Percentiles rank a stretch among this genome's conserved stretches.
Evolutionary conservation across 129 eudicot species (phyloP).

Genomic region (Escallonia rubra): DNA sequence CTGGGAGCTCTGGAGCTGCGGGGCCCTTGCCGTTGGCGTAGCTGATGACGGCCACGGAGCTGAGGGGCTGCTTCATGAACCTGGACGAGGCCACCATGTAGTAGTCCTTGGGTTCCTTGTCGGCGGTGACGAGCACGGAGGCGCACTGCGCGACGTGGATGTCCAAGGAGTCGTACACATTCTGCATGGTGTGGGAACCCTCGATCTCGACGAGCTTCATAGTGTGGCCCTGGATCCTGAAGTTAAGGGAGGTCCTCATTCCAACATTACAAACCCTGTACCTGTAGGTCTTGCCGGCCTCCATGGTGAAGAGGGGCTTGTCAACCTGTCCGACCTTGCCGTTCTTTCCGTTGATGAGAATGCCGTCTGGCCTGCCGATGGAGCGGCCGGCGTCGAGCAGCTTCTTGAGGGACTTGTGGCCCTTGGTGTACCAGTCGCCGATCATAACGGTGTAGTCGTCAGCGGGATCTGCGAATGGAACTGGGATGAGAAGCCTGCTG

Average conservation of each 20-base stretch:
- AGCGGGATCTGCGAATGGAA: constrained; percentile 42
- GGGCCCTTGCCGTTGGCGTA: constrained; percentile 21
- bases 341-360: constrained; percentile 39
- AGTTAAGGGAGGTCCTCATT: constrained; percentile 33
- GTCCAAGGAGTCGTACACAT: constrained; percentile 39
- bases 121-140: constrained; percentile 42
- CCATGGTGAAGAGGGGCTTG: constrained; percentile 40
- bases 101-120: constrained; percentile 41
- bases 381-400: constrained; percentile 29
- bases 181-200: constrained; percentile 49
- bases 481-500: constrained; percentile 50
- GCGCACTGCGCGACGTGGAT: constrained; percentile 46
- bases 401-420: constrained; percentile 19
- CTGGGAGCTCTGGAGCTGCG: constrained; percentile 34
- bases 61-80: constrained; percentile 23
- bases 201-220: constrained; percentile 47
- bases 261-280: constrained; percentile 49
- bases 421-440: constrained; percentile 55
- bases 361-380: constrained; percentile 39
- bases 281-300: constrained; percentile 42
- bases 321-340: constrained; percentile 15
- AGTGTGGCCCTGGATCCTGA: constrained; percentile 43
- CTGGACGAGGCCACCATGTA: constrained; percentile 44
- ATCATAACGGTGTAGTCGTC: constrained; percentile 35
- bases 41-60: constrained; percentile 24